These are phyloP conservation scores for Colletotrichum tropicicola DNA, from an alignment of 2,329 filamentous ascomycete genomes.

Conservation along the genomic window DNA sequence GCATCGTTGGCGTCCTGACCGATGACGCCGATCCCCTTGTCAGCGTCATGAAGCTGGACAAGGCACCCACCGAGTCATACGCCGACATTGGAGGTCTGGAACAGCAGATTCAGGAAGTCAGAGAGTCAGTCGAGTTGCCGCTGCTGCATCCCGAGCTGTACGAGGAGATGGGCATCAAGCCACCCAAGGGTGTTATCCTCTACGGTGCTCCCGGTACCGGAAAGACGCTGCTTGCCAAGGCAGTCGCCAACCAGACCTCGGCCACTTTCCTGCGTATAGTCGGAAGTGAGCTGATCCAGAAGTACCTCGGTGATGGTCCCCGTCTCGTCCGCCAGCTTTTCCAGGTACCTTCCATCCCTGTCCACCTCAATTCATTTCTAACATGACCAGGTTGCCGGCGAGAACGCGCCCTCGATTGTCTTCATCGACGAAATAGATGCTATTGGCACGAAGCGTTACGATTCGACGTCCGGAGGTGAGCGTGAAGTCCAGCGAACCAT, in stretches of 20 bases:
- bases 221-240: constrained; percentile 98
- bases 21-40: constrained; percentile 96
- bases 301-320: constrained; percentile 96
- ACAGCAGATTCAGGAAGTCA: constrained; percentile 94
- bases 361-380: neutral
- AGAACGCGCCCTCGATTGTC: constrained; percentile 95
- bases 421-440: constrained; percentile 99
- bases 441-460: constrained; percentile 98
- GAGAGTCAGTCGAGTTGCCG: constrained; percentile 95
- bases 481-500: constrained; percentile 98
- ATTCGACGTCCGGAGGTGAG: constrained; percentile 95
- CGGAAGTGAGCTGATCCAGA: constrained; percentile 98
- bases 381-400: constrained; percentile 78
- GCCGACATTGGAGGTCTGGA: constrained; percentile 98
- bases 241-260: constrained; percentile 97
- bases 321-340: constrained; percentile 95
- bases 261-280: constrained; percentile 98
- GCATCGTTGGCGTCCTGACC: constrained; percentile 95
- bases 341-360: constrained; percentile 63
- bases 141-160: constrained; percentile 96
- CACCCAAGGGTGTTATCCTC: constrained; percentile 98
- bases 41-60: constrained; percentile 99
- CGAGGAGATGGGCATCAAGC: constrained; percentile 99
- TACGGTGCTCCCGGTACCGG: constrained; percentile 96
- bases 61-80: constrained; percentile 97